A percentile compares a stretch with the other conserved stretches of the same genome.
Evolutionary conservation across 1,284 basidiomycete genomes (phyloP).

Genomic region (Coniferiporia weirii): DNA sequence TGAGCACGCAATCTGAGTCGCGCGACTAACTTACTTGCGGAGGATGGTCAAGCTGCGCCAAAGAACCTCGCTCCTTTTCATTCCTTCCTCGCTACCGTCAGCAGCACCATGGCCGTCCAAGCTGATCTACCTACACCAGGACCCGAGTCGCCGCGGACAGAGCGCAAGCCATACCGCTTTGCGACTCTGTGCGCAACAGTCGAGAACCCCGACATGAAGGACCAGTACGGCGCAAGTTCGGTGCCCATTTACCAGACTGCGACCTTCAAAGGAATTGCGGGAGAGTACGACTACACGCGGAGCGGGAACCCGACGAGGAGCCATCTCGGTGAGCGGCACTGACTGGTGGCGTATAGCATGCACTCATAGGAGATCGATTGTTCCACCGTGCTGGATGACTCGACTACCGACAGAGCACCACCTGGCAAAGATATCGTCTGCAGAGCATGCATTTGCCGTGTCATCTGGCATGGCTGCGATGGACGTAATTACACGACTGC

Average conservation of each 20-base stretch:
- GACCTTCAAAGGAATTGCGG: slow-evolving; percentile 94
- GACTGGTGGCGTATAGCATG: not conserved
- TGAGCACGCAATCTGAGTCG: too few species aligned
- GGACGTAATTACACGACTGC: slow-evolving; percentile 89
- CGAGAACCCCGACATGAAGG: slow-evolving; percentile 81
- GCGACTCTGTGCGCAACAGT: slow-evolving; percentile 90
- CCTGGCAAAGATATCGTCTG: slow-evolving; percentile 90
- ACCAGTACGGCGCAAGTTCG: slow-evolving; percentile 92
- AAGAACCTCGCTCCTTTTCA: not conserved
- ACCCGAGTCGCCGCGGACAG: slow-evolving; percentile 62
- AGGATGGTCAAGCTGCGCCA: not conserved
- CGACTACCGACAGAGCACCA: slow-evolving; percentile 68
- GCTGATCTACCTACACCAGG: slow-evolving; percentile 64
- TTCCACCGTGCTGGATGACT: not conserved
- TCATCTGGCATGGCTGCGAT: slow-evolving; percentile 98
- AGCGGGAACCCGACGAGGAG: slow-evolving; percentile 96
- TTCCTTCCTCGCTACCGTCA: not conserved
- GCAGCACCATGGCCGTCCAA: slow-evolving; percentile 6
- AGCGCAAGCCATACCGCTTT: slow-evolving; percentile 71
- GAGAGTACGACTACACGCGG: slow-evolving; percentile 90
- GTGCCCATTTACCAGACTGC: slow-evolving; percentile 98
- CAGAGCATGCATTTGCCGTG: slow-evolving; percentile 84
- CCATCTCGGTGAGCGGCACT: slow-evolving; percentile 69
- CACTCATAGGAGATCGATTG: slow-evolving; percentile 4
- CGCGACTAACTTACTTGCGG: too few species aligned